A percentile compares a stretch with the other conserved stretches of the same genome.
These are phyloP conservation scores for Lentinula guzmanii DNA, from an alignment of 768 basidiomycete species.

Conservation along the genomic window DNA sequence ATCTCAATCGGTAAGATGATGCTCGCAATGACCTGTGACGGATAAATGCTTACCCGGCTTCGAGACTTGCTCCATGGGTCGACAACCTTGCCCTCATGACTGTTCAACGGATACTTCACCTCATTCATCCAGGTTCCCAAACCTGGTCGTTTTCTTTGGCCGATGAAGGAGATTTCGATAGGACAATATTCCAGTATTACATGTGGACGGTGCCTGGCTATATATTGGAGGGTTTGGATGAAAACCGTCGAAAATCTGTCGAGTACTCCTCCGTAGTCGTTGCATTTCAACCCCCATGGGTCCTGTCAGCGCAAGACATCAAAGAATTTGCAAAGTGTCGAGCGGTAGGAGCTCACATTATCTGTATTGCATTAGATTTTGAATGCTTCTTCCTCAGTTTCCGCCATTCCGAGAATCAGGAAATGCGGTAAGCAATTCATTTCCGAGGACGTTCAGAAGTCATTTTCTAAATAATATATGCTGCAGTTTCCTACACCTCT, in stretches of 20 bases:
- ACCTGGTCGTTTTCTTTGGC: slow-evolving; percentile 32
- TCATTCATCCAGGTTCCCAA: slow-evolving; percentile 33
- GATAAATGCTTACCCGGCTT: not conserved
- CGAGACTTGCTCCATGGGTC: slow-evolving; percentile 44
- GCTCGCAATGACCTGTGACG: not conserved
- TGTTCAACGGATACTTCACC: slow-evolving; percentile 39
- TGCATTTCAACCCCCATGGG: slow-evolving; percentile 58
- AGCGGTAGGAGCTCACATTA: slow-evolving; percentile 23
- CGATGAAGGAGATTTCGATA: slow-evolving; percentile 27
- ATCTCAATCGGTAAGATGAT: slow-evolving; percentile 34
- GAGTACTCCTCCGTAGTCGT: slow-evolving; percentile 35
- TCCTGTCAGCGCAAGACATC: slow-evolving; percentile 48
- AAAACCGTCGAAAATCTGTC: slow-evolving; percentile 11
- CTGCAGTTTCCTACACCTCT: slow-evolving; percentile 21
- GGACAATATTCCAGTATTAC: slow-evolving; percentile 37
- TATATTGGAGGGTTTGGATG: slow-evolving; percentile 14
- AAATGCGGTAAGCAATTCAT: slow-evolving; percentile 12
- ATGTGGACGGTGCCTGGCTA: slow-evolving; percentile 29
- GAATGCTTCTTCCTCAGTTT: slow-evolving; percentile 23
- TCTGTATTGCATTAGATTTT: not conserved
- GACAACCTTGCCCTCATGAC: slow-evolving; percentile 47
- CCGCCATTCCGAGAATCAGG: slow-evolving; percentile 30
- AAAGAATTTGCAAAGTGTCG: slow-evolving; percentile 42
- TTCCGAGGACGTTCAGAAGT: not conserved
- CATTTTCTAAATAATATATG: not conserved